Base-by-base conservation (phyloP, 805 yeast species). In the Diddensiella transvaalensis region DNA sequence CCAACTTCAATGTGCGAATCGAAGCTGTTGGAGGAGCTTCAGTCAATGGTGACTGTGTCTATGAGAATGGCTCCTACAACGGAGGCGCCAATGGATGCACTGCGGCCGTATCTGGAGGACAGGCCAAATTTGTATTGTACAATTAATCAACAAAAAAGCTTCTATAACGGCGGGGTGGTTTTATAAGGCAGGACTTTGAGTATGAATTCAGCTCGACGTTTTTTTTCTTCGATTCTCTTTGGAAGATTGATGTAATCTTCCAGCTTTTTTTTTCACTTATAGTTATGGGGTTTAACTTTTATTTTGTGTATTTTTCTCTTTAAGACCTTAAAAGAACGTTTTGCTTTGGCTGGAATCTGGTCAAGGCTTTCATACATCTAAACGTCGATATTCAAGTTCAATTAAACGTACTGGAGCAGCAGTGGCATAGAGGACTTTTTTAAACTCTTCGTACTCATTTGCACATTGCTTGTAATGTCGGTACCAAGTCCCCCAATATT, bases 31-130 rank as follows among this genome's bases (percentile, higher is more conserved):
- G 79, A 52, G 80, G 80, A 48, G 71, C 80, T 45, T 71, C 70
- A 40, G 78, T 83, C 49, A 73, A 73, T 55, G 97, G 98, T 55
- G 72, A 76, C 42, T 91, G 98, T 75, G 69, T 68, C 46, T 91
- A 90, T 75, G 86, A 77, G 64, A 73, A 86, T 64, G 98, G 98
- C 60, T 50, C 60, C 30, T 87, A 83, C 76, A 77, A 77, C 60
- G 87, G 85, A 51, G 87, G 88, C 56, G 53, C 82, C 40, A 88
- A 82, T 60, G 98, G 98, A 59, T 91, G 98, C 80, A 91, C 98
- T 47, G 96, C 85, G 56, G 82, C 95, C 57, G 95, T 91, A 56
- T 80, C 88, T 50, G 67, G 74, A 26, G 98, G 99, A 68, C 72
- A 72, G 56, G 97, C 95, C 54, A 76, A 85, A 67, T 86, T 85